Evolutionary conservation across 2,329 filamentous ascomycete species (phyloP).

Genomic region (Ophiostoma montium): DNA sequence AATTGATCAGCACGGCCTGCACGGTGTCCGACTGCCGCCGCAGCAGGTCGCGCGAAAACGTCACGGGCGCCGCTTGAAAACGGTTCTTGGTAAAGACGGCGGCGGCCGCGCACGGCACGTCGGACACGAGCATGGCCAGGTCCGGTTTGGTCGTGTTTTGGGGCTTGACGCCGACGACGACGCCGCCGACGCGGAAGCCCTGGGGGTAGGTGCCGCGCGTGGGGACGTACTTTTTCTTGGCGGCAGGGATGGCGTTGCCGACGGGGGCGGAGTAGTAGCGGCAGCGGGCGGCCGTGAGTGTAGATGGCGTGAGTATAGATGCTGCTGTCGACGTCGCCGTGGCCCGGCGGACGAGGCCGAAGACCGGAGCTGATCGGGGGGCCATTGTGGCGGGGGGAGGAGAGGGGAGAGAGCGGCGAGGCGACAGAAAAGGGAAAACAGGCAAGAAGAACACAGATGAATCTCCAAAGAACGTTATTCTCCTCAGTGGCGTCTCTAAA

Average conservation of each 20-base stretch:
- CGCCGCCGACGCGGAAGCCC: slow-evolving; percentile 76
- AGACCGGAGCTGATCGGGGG: no score
- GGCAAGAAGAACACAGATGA: no score
- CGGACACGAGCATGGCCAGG: slow-evolving; percentile 75
- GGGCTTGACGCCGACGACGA: slow-evolving; percentile 82
- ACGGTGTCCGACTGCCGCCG: slow-evolving; percentile 54
- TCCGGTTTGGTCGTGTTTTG: slow-evolving; percentile 86
- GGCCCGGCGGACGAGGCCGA: not conserved
- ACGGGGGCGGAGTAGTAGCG: slow-evolving; percentile 42
- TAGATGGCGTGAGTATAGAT: no score
- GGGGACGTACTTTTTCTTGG: slow-evolving; percentile 86
- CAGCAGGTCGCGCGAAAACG: slow-evolving; percentile 63
- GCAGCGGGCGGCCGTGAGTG: no score
- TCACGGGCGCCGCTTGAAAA: slow-evolving; percentile 92
- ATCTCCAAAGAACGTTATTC: no score
- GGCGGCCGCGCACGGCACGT: slow-evolving; percentile 70
- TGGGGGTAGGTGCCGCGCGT: slow-evolving; percentile 74
- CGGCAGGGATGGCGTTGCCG: slow-evolving; percentile 48
- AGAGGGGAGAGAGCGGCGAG: no score
- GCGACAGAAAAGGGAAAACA: no score
- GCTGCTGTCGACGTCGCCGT: not conserved
- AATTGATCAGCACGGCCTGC: slow-evolving; percentile 78
- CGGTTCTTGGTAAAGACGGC: slow-evolving; percentile 97
- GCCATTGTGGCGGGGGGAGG: no score
- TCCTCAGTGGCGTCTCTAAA: no score